A percentile compares a stretch with the other conserved stretches of the same genome.
Conservation (phyloP, 352 stramenopile species). For the Pythium apleroticum region DNA sequence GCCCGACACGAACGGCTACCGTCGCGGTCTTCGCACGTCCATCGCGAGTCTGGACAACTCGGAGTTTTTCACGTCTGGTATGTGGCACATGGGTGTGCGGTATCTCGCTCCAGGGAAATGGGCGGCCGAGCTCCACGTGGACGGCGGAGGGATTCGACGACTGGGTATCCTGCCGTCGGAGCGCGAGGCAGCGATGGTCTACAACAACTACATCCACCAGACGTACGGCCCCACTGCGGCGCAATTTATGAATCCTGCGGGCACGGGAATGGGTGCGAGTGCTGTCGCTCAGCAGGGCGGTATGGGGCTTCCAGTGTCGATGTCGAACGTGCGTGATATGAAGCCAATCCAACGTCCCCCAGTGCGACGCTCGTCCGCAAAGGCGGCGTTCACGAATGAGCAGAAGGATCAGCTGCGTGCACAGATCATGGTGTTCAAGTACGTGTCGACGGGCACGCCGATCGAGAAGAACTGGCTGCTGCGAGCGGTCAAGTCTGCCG, state of each 20-base stretch:
- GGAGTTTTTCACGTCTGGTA: conserved; percentile 71
- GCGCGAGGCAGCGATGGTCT: conserved; percentile 76
- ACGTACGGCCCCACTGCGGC: conserved; percentile 77
- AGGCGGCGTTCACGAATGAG: conserved; percentile 71
- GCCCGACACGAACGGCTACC: conserved; percentile 48
- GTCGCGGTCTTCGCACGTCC: conserved; percentile 62
- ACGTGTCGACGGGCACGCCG: conserved; percentile 71
- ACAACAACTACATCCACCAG: conserved; percentile 87
- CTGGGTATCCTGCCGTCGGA: conserved; percentile 70
- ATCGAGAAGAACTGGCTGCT: conserved; percentile 78
- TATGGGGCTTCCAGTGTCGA: conserved; percentile 38
- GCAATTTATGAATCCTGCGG: conserved; percentile 87
- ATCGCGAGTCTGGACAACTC: conserved; percentile 69
- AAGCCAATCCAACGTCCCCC: conserved; percentile 49
- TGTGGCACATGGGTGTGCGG: conserved; percentile 84
- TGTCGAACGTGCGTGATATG: conserved; percentile 56
- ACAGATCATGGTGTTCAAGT: conserved; percentile 93
- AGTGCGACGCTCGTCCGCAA: conserved; percentile 38
- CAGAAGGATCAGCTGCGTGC: conserved; percentile 88
- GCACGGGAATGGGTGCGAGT: conserved; percentile 23
- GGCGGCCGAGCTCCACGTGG: conserved; percentile 81
- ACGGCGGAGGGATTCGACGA: conserved; percentile 76
- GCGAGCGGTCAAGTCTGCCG: conserved; percentile 67
- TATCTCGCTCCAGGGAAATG: conserved; percentile 76
- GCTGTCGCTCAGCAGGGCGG: conserved; percentile 20